Evolutionary conservation across 192 early-diverging fungal species (phyloP).

Genomic region (Rhizoclosmatium sp.): DNA sequence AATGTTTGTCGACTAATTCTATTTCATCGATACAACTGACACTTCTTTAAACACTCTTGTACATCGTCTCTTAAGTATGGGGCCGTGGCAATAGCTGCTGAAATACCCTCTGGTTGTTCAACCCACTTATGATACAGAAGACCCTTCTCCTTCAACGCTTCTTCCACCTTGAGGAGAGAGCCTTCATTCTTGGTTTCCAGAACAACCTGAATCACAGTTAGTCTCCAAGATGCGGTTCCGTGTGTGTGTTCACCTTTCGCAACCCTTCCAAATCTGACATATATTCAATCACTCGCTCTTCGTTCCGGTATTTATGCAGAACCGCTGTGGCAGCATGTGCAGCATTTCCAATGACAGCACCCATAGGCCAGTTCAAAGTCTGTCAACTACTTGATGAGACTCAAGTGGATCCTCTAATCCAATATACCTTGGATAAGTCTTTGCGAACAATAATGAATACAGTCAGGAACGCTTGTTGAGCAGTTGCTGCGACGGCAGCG

Average conservation of each 20-base stretch:
- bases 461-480: constrained; percentile 7
- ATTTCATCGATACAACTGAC: constrained; percentile 32
- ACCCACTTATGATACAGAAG: constrained; percentile 36
- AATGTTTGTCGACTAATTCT: not conserved
- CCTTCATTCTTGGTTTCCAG: constrained; percentile 33
- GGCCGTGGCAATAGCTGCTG: constrained; percentile 30
- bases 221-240: not conserved
- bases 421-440: constrained; percentile 25
- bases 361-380: constrained; percentile 29
- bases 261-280: constrained; percentile 26
- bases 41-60: constrained; percentile 27
- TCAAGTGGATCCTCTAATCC: not conserved
- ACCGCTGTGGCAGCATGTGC: constrained; percentile 39
- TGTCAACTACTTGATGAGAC: not conserved
- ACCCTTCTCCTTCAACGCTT: constrained; percentile 10
- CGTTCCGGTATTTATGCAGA: constrained; percentile 17
- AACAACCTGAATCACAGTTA: constrained; percentile 1
- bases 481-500: not conserved
- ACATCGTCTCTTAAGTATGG: constrained; percentile 30
- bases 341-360: constrained; percentile 28
- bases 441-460: constrained; percentile 26
- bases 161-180: constrained; percentile 13
- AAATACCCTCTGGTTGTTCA: constrained; percentile 34
- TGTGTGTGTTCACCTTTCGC: constrained; percentile 31
- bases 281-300: constrained; percentile 25